Percentiles rank a stretch among this genome's conserved stretches.
phyloP scores from a whole-genome alignment of 1,284 basidiomycete genomes.

The Heliocybe sulcata region DNA sequence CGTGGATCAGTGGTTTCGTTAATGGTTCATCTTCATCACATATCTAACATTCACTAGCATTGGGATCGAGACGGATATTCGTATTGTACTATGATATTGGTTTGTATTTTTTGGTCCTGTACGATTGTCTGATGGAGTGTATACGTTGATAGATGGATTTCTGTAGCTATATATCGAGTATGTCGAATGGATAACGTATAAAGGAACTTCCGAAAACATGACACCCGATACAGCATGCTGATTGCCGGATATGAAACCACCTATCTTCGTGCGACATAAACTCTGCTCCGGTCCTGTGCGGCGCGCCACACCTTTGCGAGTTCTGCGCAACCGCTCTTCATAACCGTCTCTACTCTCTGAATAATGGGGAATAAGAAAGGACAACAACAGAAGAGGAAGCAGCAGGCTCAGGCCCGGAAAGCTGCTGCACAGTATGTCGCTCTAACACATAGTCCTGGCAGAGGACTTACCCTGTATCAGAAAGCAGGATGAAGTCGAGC shows the following conservation, averaged over 20 bases:
- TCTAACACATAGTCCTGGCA: not conserved
- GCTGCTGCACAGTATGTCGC: not conserved
- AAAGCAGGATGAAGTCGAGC: not conserved
- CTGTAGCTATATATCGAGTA: not conserved
- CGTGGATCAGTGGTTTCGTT: not conserved
- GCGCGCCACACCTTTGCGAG: too few species aligned
- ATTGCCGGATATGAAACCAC: too few species aligned
- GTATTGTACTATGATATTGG: not conserved
- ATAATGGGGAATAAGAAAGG: conserved; percentile 3
- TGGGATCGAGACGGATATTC: not conserved
- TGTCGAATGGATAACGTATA: too few species aligned
- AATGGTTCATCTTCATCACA: not conserved
- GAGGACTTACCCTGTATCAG: not conserved
- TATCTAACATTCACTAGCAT: not conserved
- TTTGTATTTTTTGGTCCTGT: not conserved
- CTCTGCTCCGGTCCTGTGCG: too few species aligned
- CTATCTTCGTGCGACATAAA: too few species aligned
- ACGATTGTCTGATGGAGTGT: not conserved
- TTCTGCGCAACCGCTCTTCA: too few species aligned
- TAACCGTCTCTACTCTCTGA: not conserved
- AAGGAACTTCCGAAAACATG: too few species aligned
- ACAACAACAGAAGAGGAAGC: conserved; percentile 1
- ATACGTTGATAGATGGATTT: not conserved
- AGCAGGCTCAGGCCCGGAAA: not conserved
- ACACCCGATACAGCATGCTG: too few species aligned